Evolutionary conservation across 1,284 basidiomycete species (phyloP).

Genomic region (Cerioporus squamosus): DNA sequence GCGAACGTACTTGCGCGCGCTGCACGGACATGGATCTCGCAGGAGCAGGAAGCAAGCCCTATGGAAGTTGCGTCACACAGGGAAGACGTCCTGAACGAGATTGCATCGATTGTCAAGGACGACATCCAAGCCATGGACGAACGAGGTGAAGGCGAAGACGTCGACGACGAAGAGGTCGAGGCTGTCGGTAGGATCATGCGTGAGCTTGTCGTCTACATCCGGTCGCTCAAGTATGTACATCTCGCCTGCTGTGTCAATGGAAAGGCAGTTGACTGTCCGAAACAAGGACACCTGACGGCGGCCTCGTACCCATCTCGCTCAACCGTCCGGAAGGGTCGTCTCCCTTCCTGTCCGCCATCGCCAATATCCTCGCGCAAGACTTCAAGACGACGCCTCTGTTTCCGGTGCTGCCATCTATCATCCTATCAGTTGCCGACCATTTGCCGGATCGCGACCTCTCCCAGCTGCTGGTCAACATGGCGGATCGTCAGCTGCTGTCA

Average conservation of each 20-base stretch:
- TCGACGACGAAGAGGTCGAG: slow-evolving; percentile 69
- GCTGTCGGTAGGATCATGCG: slow-evolving; percentile 64
- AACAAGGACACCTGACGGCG: slow-evolving; percentile 55
- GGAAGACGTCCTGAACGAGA: slow-evolving; percentile 70
- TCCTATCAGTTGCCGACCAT: slow-evolving; percentile 65
- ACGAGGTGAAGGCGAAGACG: slow-evolving; percentile 56
- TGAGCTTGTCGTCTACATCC: slow-evolving; percentile 59
- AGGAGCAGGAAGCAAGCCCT: slow-evolving; percentile 25
- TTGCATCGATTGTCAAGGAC: slow-evolving; percentile 68
- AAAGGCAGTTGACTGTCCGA: slow-evolving; percentile 1
- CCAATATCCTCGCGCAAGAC: slow-evolving; percentile 64
- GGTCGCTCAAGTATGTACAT: slow-evolving; percentile 53
- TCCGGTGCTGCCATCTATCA: slow-evolving; percentile 63
- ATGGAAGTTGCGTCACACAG: slow-evolving; percentile 29
- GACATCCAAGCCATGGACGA: slow-evolving; percentile 73
- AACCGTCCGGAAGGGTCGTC: slow-evolving; percentile 53
- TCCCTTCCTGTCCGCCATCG: slow-evolving; percentile 60
- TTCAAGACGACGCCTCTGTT: slow-evolving; percentile 53
- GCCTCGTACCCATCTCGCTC: slow-evolving; percentile 57
- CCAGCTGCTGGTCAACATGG: slow-evolving; percentile 60
- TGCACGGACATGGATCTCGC: slow-evolving; percentile 60
- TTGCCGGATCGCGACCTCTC: slow-evolving; percentile 67
- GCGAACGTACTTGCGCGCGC: slow-evolving; percentile 56
- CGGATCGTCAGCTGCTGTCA: slow-evolving; percentile 64
- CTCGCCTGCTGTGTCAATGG: background rate